Conservation (phyloP, 257 asterid species). For the Lantana camara region DNA sequence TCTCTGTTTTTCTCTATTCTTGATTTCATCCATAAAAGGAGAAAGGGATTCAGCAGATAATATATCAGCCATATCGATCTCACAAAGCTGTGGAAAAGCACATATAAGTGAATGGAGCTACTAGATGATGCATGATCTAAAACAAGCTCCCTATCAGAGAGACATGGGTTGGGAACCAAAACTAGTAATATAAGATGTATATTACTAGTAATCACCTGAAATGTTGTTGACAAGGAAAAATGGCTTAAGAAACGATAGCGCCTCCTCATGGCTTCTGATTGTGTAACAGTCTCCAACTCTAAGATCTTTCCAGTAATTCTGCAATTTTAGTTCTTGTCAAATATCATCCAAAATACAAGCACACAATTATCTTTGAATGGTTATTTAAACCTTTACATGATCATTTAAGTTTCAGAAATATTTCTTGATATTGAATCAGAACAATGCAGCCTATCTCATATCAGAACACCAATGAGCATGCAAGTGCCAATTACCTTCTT, state of each 20-base stretch:
- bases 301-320: constrained; percentile 86
- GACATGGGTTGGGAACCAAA: neutral
- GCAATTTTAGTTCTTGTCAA: constrained; percentile 40
- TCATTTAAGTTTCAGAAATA: neutral
- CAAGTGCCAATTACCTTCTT: constrained; percentile 1
- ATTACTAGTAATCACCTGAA: constrained; percentile 57
- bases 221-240: constrained; percentile 87
- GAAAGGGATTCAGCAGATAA: constrained; percentile 78
- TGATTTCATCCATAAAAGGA: constrained; percentile 93
- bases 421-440: constrained; percentile 3
- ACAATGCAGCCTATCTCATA: neutral
- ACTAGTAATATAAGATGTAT: neutral
- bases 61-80: constrained; percentile 62
- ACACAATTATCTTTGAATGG: constrained; percentile 5
- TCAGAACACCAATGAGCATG: constrained; percentile 1
- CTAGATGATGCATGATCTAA: constrained; percentile 11
- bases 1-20: constrained; percentile 88
- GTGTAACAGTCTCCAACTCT: constrained; percentile 82
- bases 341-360: constrained; percentile 16
- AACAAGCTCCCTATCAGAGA: constrained; percentile 11
- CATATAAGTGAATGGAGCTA: constrained; percentile 17
- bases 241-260: constrained; percentile 96
- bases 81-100: constrained; percentile 70
- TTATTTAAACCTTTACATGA: neutral
- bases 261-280: constrained; percentile 84